Evolutionary conservation across 1,139 yeast genomes (phyloP).

Genomic region (Diutina rugosa): DNA sequence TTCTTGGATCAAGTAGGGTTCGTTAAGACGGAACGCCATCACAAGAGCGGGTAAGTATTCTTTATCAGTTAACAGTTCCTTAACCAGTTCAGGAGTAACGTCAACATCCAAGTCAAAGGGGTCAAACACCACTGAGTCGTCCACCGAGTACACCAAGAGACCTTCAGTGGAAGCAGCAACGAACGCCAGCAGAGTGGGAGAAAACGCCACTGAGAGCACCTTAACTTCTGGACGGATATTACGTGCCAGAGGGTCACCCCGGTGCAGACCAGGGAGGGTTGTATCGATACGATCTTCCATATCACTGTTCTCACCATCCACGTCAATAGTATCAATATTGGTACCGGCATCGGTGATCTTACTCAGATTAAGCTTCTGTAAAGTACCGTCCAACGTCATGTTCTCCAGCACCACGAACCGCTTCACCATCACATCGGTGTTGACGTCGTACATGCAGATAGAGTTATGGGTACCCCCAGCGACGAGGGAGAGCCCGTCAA

Average conservation of each 20-base stretch:
- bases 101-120: constrained; percentile 94
- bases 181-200: constrained; percentile 86
- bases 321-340: constrained; percentile 68
- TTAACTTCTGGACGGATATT: constrained; percentile 69
- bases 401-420: constrained; percentile 78
- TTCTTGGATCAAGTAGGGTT: constrained; percentile 53
- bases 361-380: constrained; percentile 62
- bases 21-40: constrained; percentile 91
- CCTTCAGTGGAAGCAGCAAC: constrained; percentile 98
- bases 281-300: constrained; percentile 69
- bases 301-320: constrained; percentile 78
- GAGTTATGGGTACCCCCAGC: constrained; percentile 94
- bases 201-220: constrained; percentile 64
- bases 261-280: constrained; percentile 74
- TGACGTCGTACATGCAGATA: constrained; percentile 80
- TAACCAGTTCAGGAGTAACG: constrained; percentile 69
- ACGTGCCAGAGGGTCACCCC: constrained; percentile 82
- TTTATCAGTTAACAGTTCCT: constrained; percentile 46
- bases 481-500: constrained; percentile 76
- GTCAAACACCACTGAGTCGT: constrained; percentile 67
- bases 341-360: constrained; percentile 79
- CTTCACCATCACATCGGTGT: constrained; percentile 72
- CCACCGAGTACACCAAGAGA: constrained; percentile 67
- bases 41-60: constrained; percentile 74
- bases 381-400: constrained; percentile 86